Base-by-base conservation (phyloP, 2,329 filamentous ascomycete genomes). In the Colletotrichum brevisporum region DNA sequence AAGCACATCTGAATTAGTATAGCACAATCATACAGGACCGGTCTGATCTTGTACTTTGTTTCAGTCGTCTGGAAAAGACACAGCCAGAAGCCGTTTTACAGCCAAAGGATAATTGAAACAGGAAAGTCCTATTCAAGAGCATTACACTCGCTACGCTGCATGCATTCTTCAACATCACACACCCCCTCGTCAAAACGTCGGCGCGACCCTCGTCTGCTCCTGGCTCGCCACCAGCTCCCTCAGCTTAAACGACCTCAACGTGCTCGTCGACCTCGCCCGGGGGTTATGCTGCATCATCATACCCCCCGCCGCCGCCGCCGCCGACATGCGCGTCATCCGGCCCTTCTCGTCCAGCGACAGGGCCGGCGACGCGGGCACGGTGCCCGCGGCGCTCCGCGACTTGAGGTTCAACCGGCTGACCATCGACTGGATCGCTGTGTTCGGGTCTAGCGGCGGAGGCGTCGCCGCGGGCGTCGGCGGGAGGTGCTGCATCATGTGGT, bases 351-450 rank as follows among this genome's bases (percentile, higher is more conserved):
- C 73, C 62, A 64, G 69, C 31, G 74, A 74, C 26, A 65, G 39
- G 21, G 58, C 63, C 12, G 70, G 70, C 61, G 74, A 71, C 12
- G 73, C 70, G 4, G 73, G 67, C 47, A 70, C 71, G 47, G 52
- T 70, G 72, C 16, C 68, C 55, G 24, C 64, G 1, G n/a, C 51
- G 8, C 70, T 72, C 54, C 76, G 72, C 8, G 76, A 75, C n/a
- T 78, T 75, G 1, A 77, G 74, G 50, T 81, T 78, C 13, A 81
- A 62, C 48, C 77, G 78, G 65, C 74, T 74, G 73, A 79, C 77
- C 75, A 78, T 78, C 5, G 76, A 74, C 18, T 70, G 74, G 58
- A 81, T 75, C 9, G 77, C 77, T 2, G 76, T 69, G 3, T 67
- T 69, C 1, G 73, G 62, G 52, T 76, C 75, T 13, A 78, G 71